Percentiles rank a stretch among this genome's conserved stretches.
phyloP scores from a whole-genome alignment of 768 basidiomycete genomes.

The Suillus alpinus region DNA sequence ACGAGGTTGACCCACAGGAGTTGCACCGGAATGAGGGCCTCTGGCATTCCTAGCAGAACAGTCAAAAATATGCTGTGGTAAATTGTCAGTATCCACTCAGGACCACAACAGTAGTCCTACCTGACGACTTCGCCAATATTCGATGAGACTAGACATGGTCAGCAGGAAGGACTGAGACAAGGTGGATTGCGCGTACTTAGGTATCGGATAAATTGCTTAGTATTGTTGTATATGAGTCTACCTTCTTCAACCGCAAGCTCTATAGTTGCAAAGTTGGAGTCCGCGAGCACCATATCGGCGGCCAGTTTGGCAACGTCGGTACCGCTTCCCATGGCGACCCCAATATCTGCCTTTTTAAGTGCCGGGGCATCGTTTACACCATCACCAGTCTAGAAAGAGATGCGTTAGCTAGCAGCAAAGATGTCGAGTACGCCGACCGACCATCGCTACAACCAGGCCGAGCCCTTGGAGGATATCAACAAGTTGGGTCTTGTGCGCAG shows the following conservation, averaged over 20 bases:
- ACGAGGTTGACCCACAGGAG: slow-evolving; percentile 98
- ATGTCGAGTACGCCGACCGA: slow-evolving; percentile 29
- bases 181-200: slow-evolving; percentile 60
- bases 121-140: slow-evolving; percentile 98
- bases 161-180: slow-evolving; percentile 4
- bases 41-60: slow-evolving; percentile 98
- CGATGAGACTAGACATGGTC: slow-evolving; percentile 63
- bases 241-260: slow-evolving; percentile 97
- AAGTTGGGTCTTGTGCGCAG: slow-evolving; percentile 90
- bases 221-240: slow-evolving; percentile 97
- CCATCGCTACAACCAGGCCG: slow-evolving; percentile 96
- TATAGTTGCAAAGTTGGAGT: slow-evolving; percentile 97
- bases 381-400: slow-evolving; percentile 72
- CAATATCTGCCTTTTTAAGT: slow-evolving; percentile 95
- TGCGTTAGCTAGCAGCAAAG: slow-evolving; percentile 10
- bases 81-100: slow-evolving; percentile 4
- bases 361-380: slow-evolving; percentile 99
- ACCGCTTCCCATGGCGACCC: slow-evolving; percentile 98
- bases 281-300: slow-evolving; percentile 96
- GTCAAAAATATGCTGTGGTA: slow-evolving; percentile 85
- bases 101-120: slow-evolving; percentile 17
- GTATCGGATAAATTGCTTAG: slow-evolving; percentile 99
- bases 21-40: slow-evolving; percentile 96
- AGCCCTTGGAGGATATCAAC: slow-evolving; percentile 91
- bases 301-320: slow-evolving; percentile 98